These are phyloP conservation scores for Phlebopus sp. DNA, from an alignment of 1,284 basidiomycete genomes.

Conservation along the genomic window DNA sequence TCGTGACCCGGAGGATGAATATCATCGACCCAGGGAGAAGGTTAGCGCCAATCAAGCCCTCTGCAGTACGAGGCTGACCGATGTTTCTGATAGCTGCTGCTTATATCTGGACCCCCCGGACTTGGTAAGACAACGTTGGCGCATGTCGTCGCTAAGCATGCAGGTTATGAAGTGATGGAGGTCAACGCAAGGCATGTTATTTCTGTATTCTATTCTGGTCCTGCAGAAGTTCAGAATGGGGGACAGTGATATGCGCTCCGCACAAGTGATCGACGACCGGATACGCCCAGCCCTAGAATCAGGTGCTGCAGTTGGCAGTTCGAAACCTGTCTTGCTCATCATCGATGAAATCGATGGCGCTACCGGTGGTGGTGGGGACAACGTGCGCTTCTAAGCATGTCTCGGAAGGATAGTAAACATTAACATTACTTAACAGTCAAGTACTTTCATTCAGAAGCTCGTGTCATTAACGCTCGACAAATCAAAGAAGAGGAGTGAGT, in stretches of 20 bases:
- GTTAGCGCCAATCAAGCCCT: constrained; percentile 37
- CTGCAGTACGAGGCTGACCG: background rate
- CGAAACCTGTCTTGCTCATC: constrained; percentile 85
- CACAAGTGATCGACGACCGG: constrained; percentile 79
- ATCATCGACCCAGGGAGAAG: constrained; percentile 77
- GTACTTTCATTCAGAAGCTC: constrained; percentile 78
- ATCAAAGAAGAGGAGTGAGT: constrained; percentile 64
- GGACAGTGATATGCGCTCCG: constrained; percentile 84
- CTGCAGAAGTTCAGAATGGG: constrained; percentile 1
- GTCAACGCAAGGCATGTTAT: constrained; percentile 82
- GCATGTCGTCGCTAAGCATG: constrained; percentile 89
- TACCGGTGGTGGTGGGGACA: constrained; percentile 83
- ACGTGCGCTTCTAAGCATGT: constrained; percentile 47
- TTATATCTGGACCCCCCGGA: constrained; percentile 94
- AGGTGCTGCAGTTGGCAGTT: constrained; percentile 71
- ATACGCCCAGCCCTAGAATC: constrained; percentile 87
- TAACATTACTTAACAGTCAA: constrained; percentile 43
- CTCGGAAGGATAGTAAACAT: constrained; percentile 1
- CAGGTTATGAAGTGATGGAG: constrained; percentile 94
- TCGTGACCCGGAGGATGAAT: constrained; percentile 52
- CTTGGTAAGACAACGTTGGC: constrained; percentile 97
- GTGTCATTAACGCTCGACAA: constrained; percentile 79
- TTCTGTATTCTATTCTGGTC: background rate
- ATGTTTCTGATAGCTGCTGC: constrained; percentile 62
- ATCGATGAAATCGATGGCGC: constrained; percentile 99